phyloP scores from a whole-genome alignment of 768 basidiomycete species.

The Mycena metata region DNA sequence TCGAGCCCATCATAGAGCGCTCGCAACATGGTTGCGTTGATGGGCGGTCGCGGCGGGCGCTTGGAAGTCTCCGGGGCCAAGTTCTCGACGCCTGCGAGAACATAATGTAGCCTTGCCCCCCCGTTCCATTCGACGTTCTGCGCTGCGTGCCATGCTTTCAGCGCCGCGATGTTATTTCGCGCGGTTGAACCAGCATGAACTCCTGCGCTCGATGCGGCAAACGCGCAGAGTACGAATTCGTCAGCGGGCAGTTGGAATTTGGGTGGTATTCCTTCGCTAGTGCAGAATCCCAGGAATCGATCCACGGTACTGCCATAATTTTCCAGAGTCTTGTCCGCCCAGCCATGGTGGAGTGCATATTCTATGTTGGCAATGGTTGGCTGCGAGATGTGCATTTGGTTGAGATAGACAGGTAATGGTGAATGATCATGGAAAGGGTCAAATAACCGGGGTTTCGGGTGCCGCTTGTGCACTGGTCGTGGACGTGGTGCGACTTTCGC shows the following conservation, averaged over 20 bases:
- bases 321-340: neutral
- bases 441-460: neutral
- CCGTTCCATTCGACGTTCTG: neutral
- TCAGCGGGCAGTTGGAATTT: conserved; percentile 5
- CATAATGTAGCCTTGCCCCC: neutral
- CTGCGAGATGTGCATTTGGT: neutral
- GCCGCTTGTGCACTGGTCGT: too few species aligned
- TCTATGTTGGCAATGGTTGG: neutral
- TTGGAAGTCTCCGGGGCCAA: neutral
- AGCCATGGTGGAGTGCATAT: conserved; percentile 1
- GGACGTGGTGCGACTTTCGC: too few species aligned
- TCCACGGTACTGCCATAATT: conserved; percentile 10
- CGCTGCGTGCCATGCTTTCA: conserved; percentile 14
- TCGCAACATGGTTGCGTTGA: neutral
- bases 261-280: neutral
- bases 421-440: neutral
- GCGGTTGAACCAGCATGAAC: conserved; percentile 11
- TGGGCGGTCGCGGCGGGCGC: neutral
- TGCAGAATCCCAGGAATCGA: conserved; percentile 1
- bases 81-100: neutral
- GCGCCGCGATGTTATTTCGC: conserved; percentile 14
- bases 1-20: neutral
- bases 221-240: conserved; percentile 12
- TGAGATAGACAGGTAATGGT: neutral
- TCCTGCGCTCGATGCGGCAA: conserved; percentile 10